These are phyloP conservation scores for Starmerella cellae DNA, from an alignment of 805 yeast genomes.

Conservation along the genomic window DNA sequence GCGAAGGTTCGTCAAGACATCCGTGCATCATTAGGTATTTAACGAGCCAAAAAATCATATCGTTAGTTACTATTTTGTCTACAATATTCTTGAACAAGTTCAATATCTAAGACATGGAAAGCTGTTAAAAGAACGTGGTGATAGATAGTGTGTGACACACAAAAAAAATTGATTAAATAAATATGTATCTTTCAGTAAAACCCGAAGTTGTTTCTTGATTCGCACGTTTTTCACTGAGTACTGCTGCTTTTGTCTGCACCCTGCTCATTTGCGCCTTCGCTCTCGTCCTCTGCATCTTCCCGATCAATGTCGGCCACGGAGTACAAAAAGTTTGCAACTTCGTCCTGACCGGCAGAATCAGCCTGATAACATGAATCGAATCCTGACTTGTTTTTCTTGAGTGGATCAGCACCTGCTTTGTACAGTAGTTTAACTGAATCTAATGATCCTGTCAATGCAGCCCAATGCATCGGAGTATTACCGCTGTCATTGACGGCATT, in stretches of 20 bases:
- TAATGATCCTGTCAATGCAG: slow-evolving; percentile 74
- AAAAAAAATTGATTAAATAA: slow-evolving; percentile 1
- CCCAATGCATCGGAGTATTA: slow-evolving; percentile 95
- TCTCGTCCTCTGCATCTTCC: slow-evolving; percentile 5
- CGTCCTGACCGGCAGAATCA: slow-evolving; percentile 60
- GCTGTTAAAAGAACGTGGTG: not conserved
- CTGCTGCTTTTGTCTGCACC: not conserved
- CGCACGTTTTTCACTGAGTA: too few relatives aligned
- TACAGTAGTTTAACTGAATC: slow-evolving; percentile 55
- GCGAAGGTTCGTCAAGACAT: slow-evolving; percentile 55
- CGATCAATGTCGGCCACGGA: slow-evolving; percentile 41
- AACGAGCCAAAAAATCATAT: too few relatives aligned
- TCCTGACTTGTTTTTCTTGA: slow-evolving; percentile 54
- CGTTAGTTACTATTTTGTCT: not conserved
- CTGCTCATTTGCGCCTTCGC: not conserved
- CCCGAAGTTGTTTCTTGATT: too few relatives aligned
- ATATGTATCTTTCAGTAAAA: not conserved
- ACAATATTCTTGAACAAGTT: not conserved
- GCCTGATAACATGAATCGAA: slow-evolving; percentile 87
- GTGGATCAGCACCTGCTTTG: slow-evolving; percentile 73
- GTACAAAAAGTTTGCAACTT: slow-evolving; percentile 65
- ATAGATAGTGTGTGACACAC: not conserved
- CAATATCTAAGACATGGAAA: not conserved
- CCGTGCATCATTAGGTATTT: slow-evolving; percentile 56
- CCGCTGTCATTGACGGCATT: slow-evolving; percentile 61